Conservation (phyloP, 1,139 yeast genomes). For the Blastobotrys proliferans region DNA sequence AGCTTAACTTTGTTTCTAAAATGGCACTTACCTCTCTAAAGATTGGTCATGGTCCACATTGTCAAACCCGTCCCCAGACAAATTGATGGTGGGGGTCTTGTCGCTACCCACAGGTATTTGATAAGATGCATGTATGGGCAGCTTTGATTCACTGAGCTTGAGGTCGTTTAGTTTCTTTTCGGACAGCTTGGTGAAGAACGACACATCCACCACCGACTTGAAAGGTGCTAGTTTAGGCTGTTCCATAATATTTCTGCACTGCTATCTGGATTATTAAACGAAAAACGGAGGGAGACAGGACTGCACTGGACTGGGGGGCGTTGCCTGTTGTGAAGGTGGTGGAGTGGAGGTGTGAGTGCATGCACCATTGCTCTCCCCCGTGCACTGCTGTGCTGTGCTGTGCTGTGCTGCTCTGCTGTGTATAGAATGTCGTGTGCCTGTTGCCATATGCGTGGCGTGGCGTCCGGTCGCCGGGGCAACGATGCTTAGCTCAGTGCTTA, state of each 20-base stretch:
- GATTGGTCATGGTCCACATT: neutral
- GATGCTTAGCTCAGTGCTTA: too few relatives aligned
- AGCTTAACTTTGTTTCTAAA: constrained; percentile 8
- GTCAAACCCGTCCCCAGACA: constrained; percentile 28
- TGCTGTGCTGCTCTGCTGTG: too few relatives aligned
- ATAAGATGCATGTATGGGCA: constrained; percentile 42
- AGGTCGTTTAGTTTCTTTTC: constrained; percentile 61
- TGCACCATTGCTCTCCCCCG: too few relatives aligned
- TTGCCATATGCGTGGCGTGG: too few relatives aligned
- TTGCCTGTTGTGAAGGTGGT: neutral
- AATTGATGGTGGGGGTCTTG: constrained; percentile 22
- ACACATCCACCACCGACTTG: constrained; percentile 74
- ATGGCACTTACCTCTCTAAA: neutral
- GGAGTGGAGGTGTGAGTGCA: neutral
- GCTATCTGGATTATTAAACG: too few relatives aligned
- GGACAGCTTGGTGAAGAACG: constrained; percentile 75
- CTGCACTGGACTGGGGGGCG: neutral
- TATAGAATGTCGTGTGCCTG: too few relatives aligned
- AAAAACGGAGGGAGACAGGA: neutral
- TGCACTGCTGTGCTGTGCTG: too few relatives aligned
- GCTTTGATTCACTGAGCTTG: constrained; percentile 52
- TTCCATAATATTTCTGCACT: too few relatives aligned
- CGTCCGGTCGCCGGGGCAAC: too few relatives aligned
- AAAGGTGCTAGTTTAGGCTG: constrained; percentile 46
- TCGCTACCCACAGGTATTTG: constrained; percentile 41